Base-by-base conservation (phyloP, 306 rosid genomes). In the Abrus pulchellus region DNA sequence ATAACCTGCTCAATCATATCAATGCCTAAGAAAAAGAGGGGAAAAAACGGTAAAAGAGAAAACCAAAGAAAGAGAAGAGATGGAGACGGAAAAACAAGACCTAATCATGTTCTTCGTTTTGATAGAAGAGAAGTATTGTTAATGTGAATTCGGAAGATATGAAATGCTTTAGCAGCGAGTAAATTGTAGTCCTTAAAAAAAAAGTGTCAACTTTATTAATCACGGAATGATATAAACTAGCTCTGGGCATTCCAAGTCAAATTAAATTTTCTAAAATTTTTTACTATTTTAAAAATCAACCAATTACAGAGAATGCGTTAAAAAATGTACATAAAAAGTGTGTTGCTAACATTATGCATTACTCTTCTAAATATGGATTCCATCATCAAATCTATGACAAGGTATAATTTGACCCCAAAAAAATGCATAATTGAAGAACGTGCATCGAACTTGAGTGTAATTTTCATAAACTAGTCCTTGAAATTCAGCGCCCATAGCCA, bases 1-100 rank as follows among this genome's bases (percentile, higher is more conserved):
- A 93, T 11, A 75, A 94, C 98, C 92, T 92, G 90, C 72, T 36
- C 67, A 78, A 60, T 6, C 9, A 68, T 29, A 38, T 10, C 59
- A 66, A 64, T 9, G 32, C 68, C 60, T 64, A 64, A 83, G 63
- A 68, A 57, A 63, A 12, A 47, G 12, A 29, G 20, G 9, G n/a
- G 8, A 14, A 6, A 20, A 3, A 20, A 10, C 32, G 36, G 14
- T 7, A 59, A 3, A 3, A 29, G 6, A 32, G 5, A 5, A 68
- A 2, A 28, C 0, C 9, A 32, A 53, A 7, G n/a, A 0, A 3
- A 74, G 32, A 68, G 9, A 9, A 68, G 7, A 5, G 28, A 12
- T 1, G 7, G 14, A 28, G 5, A 45, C 67, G 27, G 65, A 69
- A 47, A 59, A n/a, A 9, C n/a, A 69, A 32, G 7, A 44, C 38